These are phyloP conservation scores for Odontarrhena argentea DNA, from an alignment of 345 rosid genomes.

Conservation along the genomic window DNA sequence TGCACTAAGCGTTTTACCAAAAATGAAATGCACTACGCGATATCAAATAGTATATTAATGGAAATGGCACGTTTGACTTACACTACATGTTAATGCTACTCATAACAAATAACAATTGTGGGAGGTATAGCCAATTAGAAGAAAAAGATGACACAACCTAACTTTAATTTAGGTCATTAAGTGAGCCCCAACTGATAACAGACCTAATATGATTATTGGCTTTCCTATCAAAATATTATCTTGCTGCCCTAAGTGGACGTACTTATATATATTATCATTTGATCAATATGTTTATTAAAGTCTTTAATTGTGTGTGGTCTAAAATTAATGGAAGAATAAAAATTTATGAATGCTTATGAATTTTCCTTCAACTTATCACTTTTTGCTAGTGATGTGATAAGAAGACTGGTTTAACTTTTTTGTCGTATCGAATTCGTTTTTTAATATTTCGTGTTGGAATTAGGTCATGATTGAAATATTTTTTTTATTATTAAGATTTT, in stretches of 20 bases:
- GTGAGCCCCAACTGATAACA: slow-evolving; percentile 33
- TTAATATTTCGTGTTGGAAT: slow-evolving; percentile 28
- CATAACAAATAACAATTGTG: slow-evolving; percentile 19
- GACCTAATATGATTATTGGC: slow-evolving; percentile 37
- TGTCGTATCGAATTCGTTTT: slow-evolving; percentile 32
- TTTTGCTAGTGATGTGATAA: slow-evolving; percentile 34
- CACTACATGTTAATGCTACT: slow-evolving; percentile 11
- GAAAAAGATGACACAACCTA: slow-evolving; percentile 39
- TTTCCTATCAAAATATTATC: slow-evolving; percentile 38
- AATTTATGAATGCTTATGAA: slow-evolving; percentile 24
- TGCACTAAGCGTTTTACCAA: background rate
- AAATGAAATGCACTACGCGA: slow-evolving; percentile 33
- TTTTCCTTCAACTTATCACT: slow-evolving; percentile 41
- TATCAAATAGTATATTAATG: slow-evolving; percentile 15
- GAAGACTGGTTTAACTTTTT: slow-evolving; percentile 30
- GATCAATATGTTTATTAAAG: slow-evolving; percentile 10
- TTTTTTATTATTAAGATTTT: background rate
- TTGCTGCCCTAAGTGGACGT: slow-evolving; percentile 32
- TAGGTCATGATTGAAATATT: slow-evolving; percentile 40
- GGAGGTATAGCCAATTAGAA: slow-evolving; percentile 29
- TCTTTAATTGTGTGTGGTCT: slow-evolving; percentile 24
- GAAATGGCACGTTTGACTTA: slow-evolving; percentile 35
- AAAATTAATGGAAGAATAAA: slow-evolving; percentile 23
- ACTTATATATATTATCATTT: slow-evolving; percentile 36
- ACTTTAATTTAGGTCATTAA: slow-evolving; percentile 43